A percentile compares a stretch with the other conserved stretches of the same genome.
These are phyloP conservation scores for Paecilomyces formosus DNA, from an alignment of 2,329 filamentous ascomycete species.

Conservation along the genomic window DNA sequence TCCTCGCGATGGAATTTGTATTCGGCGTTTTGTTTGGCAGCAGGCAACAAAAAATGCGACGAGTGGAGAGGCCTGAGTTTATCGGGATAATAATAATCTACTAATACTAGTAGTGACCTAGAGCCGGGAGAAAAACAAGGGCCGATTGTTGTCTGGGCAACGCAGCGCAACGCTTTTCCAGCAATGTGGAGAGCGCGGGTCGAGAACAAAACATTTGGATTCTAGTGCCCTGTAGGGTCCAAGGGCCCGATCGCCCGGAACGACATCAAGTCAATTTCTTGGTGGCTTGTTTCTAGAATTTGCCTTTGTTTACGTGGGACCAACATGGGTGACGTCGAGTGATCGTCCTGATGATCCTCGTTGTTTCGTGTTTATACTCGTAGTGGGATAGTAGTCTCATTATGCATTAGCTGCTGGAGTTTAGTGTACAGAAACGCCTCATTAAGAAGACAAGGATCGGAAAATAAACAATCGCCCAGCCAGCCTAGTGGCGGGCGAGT, in stretches of 20 bases:
- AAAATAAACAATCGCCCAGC: not conserved
- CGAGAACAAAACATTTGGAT: not conserved
- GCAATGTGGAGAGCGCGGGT: slow-evolving; percentile 1
- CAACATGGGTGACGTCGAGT: not conserved
- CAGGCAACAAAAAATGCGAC: slow-evolving; percentile 13
- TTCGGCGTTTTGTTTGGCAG: not conserved
- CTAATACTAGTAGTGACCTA: no score
- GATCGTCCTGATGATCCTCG: not conserved
- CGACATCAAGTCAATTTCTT: not conserved
- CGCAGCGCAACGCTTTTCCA: slow-evolving; percentile 5
- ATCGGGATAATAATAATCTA: not conserved
- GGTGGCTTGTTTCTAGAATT: not conserved
- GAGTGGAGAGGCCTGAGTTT: not conserved
- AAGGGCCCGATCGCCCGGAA: not conserved
- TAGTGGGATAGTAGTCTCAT: not conserved
- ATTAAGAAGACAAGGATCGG: not conserved
- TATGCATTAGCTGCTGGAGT: not conserved
- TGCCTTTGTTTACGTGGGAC: not conserved
- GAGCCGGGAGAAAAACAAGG: slow-evolving; percentile 6
- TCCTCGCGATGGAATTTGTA: not conserved
- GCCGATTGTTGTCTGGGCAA: slow-evolving; percentile 36
- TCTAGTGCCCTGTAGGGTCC: not conserved
- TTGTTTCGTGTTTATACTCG: not conserved
- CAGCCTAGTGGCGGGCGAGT: not conserved
- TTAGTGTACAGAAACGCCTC: not conserved